Percentiles rank a stretch among this genome's conserved stretches.
Conservation (phyloP, 768 basidiomycete genomes). For the Mycena alexandri region DNA sequence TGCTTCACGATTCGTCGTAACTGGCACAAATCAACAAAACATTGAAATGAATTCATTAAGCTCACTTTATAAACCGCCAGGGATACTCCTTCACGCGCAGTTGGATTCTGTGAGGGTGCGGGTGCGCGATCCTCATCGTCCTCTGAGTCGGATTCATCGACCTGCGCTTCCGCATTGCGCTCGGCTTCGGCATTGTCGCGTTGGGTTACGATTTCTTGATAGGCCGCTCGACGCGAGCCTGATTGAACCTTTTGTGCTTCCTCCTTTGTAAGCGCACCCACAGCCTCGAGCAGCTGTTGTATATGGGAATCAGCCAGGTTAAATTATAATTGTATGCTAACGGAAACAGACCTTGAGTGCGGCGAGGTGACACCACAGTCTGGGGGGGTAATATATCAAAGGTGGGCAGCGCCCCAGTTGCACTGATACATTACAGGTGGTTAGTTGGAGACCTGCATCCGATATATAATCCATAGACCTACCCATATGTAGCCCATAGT, state of each 20-base stretch:
- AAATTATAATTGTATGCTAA: neutral
- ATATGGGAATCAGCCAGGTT: neutral
- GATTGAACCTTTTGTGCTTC: neutral
- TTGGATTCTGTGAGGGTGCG: too few species aligned
- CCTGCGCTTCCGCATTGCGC: neutral
- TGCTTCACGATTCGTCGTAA: slow-evolving; percentile 30
- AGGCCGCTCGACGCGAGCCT: neutral
- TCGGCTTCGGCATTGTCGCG: neutral
- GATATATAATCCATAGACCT: too few species aligned
- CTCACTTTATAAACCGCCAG: slow-evolving; percentile 6
- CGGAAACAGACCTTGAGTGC: slow-evolving; percentile 45
- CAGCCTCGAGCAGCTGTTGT: slow-evolving; percentile 3
- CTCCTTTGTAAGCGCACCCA: slow-evolving; percentile 1
- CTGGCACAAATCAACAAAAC: slow-evolving; percentile 3
- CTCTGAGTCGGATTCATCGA: slow-evolving; percentile 3
- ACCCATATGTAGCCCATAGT: too few species aligned
- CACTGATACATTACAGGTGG: too few species aligned
- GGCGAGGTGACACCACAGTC: slow-evolving; percentile 44
- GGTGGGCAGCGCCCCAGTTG: too few species aligned
- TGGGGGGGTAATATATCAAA: too few species aligned
- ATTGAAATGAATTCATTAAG: neutral
- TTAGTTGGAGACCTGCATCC: too few species aligned
- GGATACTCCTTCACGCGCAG: neutral
- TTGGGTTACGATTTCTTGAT: slow-evolving; percentile 1
- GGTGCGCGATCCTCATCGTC: neutral